Base-by-base conservation (phyloP, 2,329 filamentous ascomycete genomes). In the Penicillium sclerotiorum region DNA sequence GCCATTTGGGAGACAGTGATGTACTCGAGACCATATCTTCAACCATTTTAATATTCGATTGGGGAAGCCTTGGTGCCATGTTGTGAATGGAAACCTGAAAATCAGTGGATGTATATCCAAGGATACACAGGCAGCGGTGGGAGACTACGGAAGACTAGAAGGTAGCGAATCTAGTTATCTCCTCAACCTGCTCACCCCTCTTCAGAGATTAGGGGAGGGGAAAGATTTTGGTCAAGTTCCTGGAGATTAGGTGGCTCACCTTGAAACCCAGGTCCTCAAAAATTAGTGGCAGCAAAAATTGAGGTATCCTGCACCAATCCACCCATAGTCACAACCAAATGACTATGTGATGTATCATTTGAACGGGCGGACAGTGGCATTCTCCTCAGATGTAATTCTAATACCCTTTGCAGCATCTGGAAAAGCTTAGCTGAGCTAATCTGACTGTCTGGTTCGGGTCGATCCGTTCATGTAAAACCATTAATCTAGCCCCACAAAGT, bases 11-110 rank as follows among this genome's bases (percentile, higher is more conserved):
- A 55, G 2, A 47, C 48, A 32, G 46, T 59, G 39, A 50, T 52
- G 37, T 50, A 32, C 53, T 57, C 12, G 4, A 11, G 15, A 55
- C 49, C 53, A 59, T 57, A 43, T 53, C 25, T 15, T 25, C 37
- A 20, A 60, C 52, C 44, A 57, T 47, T 39, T 44, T 47, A 47
- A 50, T 51, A 50, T 51, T 40, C 13, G 43, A 56, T 37, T 20
- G 32, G 15, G 49, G 25, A 18, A 55, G 43, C 40, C 47, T 32
- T 20, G 50, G 47, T 45, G 47, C 44, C 45, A 53, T 50, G 17
- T 32, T 41, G 21, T 17, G 32, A 39, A 27, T 35, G 32, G 46
- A 38, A 35, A 32, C 32, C 21, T 43, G 22, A 33, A 43, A 13
- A 38, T 27, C 22, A 32, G 36, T 9, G 32, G 22, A 41, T 35